phyloP scores from a whole-genome alignment of 306 rosid species.

The Senna siamea region DNA sequence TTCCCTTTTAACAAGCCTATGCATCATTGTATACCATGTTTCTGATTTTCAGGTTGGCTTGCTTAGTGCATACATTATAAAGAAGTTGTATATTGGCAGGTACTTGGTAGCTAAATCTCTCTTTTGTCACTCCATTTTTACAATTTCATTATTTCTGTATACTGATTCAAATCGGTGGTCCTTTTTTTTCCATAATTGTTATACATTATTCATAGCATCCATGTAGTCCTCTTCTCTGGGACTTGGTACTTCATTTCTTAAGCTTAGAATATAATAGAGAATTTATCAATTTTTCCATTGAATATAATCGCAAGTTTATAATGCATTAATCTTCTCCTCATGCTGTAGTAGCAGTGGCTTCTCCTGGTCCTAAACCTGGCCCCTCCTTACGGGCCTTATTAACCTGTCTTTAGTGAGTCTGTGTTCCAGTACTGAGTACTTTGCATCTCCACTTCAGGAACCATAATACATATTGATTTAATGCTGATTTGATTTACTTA shows the following conservation, averaged over 20 bases:
- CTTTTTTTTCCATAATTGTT: too few species aligned
- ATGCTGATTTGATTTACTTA: background rate
- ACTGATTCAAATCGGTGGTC: background rate
- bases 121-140: background rate
- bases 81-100: constrained; percentile 61
- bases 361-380: background rate
- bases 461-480: background rate
- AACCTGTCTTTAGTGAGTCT: background rate
- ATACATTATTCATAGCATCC: background rate
- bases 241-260: background rate
- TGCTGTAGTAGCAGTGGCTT: background rate
- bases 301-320: background rate
- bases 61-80: constrained; percentile 53
- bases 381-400: background rate
- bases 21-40: constrained; percentile 8
- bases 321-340: background rate
- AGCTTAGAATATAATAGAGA: background rate
- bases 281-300: background rate
- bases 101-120: constrained; percentile 25
- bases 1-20: background rate
- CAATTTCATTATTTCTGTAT: background rate
- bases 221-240: background rate
- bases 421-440: background rate
- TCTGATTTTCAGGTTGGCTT: constrained; percentile 57
- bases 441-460: background rate